Conservation (phyloP, 306 rosid species). For the Sicyos baderoa region DNA sequence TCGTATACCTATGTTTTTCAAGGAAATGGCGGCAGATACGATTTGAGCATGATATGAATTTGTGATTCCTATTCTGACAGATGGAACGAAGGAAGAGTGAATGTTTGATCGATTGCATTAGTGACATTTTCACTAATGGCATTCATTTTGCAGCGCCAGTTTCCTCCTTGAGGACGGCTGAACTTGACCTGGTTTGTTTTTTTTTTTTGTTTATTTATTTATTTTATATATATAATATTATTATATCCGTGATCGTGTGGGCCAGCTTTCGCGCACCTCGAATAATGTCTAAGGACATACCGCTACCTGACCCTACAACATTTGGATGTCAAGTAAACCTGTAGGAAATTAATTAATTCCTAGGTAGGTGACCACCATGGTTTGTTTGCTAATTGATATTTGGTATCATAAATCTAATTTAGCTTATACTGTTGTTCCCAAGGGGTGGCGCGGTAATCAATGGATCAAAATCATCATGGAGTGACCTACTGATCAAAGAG, state of each 20-base stretch:
- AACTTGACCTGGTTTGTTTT: slow-evolving; percentile 57
- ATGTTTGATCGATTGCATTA: slow-evolving; percentile 52
- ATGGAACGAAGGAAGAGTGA: slow-evolving; percentile 45
- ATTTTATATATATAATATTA: no score
- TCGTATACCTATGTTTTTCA: neutral
- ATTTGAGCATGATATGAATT: neutral
- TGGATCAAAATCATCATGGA: no score
- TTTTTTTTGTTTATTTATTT: no score
- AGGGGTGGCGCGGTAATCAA: no score
- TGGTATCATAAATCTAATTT: neutral
- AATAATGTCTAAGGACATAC: no score
- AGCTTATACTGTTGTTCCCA: neutral
- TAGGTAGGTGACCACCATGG: no score
- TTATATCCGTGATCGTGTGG: no score
- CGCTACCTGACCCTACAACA: no score
- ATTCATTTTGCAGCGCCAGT: slow-evolving; percentile 59
- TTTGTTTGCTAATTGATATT: slow-evolving; percentile 18
- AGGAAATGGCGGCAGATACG: neutral
- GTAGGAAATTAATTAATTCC: no score
- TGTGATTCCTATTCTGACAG: slow-evolving; percentile 11
- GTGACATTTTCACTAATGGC: slow-evolving; percentile 46
- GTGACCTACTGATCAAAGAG: no score
- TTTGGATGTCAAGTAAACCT: no score
- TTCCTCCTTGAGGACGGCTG: slow-evolving; percentile 55
- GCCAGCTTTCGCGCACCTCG: no score